Conservation (phyloP, 1,284 basidiomycete species). For the Pterulicium gracile region DNA sequence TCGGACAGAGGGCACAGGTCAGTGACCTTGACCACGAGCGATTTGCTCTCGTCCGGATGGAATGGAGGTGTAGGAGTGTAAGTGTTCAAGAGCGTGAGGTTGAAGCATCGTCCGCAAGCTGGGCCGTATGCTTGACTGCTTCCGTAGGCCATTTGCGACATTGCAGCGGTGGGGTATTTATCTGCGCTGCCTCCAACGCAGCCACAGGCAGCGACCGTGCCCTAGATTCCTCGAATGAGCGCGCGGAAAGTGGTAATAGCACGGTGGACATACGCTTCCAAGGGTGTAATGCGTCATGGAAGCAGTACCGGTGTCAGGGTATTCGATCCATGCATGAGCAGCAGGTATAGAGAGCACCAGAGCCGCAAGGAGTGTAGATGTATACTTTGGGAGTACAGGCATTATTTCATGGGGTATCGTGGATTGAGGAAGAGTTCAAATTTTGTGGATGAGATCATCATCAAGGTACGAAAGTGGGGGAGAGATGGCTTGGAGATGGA, state of each 20-base stretch:
- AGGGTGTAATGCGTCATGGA: constrained; percentile 56
- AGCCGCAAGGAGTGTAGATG: constrained; percentile 8
- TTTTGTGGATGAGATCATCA: background rate
- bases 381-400: background rate
- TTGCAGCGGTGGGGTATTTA: constrained; percentile 59
- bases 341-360: constrained; percentile 7
- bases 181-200: constrained; percentile 44
- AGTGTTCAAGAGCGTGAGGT: constrained; percentile 59
- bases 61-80: constrained; percentile 58
- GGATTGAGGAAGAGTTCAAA: background rate
- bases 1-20: constrained; percentile 58
- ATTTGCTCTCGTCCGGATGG: constrained; percentile 48
- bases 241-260: no score
- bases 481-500: background rate
- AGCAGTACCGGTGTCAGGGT: constrained; percentile 40
- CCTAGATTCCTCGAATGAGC: constrained; percentile 11
- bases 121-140: constrained; percentile 65
- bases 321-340: constrained; percentile 43
- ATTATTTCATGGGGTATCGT: background rate
- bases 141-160: constrained; percentile 69
- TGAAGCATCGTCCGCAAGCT: constrained; percentile 67
- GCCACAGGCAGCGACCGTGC: constrained; percentile 39
- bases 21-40: constrained; percentile 61
- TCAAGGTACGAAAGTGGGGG: no score
- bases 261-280: constrained; percentile 19